Base-by-base conservation (phyloP, 1,284 basidiomycete species). In the Ganoderma lingzhi region DNA sequence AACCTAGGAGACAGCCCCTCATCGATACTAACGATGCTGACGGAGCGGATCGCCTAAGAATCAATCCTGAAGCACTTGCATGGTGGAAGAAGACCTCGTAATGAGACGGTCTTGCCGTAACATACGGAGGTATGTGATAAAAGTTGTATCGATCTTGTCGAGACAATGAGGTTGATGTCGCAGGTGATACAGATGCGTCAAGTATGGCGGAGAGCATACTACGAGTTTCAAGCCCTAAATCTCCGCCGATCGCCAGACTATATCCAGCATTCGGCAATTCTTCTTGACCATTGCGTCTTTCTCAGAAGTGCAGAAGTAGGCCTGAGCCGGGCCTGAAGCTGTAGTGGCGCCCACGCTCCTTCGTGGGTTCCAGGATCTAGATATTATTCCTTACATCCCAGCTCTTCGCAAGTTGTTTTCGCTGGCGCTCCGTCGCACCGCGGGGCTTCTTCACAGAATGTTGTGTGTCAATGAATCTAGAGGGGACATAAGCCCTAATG, bases 241-340 rank as follows among this genome's bases (percentile, higher is more conserved):
- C 30, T 45, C 42, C 44, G 44, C 45, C 42, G 37, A 23, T 32
- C 32, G 8, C 42, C 51, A 23, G 45, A 63, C 62, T 3, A 8
- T 39, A 14, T 69, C 77, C 8, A 60, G 74, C 6, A 68, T 78
- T 55, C 55, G 68, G 12, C 63, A 67, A 12, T 71, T 77, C 37
- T 70, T 76, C 56, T 63, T 67, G 6, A 73, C 72, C 10, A 76
- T 77, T 68, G 53, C 71, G 8, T 60, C 74, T 3, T 66, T 73
- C 60, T 76, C 77, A 1, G 66, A 75, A 1, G 73, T 76, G 1
- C 73, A 78, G 62, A 63, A 51, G 35, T 69, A 66, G 9, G 77
- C 76, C 0, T 76, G 76, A 44, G 68, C 56, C 12, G 78, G 79
- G 48, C 65, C 79, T n/a, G 74, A 76, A 28, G 61, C 48, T 0